Base-by-base conservation (phyloP, 768 basidiomycete species). In the Auricularia sp. region DNA sequence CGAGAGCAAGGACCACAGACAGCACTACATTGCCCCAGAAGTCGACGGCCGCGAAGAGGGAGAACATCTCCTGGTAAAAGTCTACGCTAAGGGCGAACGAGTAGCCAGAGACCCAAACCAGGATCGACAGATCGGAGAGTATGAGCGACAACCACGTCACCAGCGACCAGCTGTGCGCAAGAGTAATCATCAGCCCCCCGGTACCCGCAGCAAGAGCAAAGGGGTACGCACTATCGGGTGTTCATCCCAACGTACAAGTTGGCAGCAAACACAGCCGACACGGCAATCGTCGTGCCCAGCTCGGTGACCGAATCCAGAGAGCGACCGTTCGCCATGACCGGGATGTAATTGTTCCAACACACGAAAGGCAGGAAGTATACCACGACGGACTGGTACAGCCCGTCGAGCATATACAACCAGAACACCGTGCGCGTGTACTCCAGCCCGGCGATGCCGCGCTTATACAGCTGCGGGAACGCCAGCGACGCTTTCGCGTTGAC, bases 351-450 rank as follows among this genome's bases (percentile, higher is more conserved):
- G 14, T 92, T 93, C 87, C 90, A 91, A n/a, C 82, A 83, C 54
- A 85, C 73, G 73, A 84, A 97, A 0, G 95, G 92, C 70, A 98
- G 80, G 78, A 89, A 95, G 77, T 88, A 94, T 35, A 94, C 84
- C 65, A 92, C 83, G 0, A 78, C 85, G 0, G 94, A 96, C 72
- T 98, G 96, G 75, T 97, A 98, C 42, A 98, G 76, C 34, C 95
- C 95, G 73, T 98, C 96, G 8, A 84, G 73, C 91, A 98, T 97
- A 76, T 94, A 97, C 64, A 88, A 72, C 93, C 94, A 98, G 77
- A 98, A 98, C 77, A 92, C 94, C 62, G 78, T 68, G 8, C 92
- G 85, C 16, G 94, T 97, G 76, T 97, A 98, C 70, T 97, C 96
- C 16, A 95, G 80, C 24, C 95, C 94, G 16, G 88, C 85, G 68